Evolutionary conservation across 2,329 filamentous ascomycete species (phyloP).

Genomic region (Penicillium sp.): DNA sequence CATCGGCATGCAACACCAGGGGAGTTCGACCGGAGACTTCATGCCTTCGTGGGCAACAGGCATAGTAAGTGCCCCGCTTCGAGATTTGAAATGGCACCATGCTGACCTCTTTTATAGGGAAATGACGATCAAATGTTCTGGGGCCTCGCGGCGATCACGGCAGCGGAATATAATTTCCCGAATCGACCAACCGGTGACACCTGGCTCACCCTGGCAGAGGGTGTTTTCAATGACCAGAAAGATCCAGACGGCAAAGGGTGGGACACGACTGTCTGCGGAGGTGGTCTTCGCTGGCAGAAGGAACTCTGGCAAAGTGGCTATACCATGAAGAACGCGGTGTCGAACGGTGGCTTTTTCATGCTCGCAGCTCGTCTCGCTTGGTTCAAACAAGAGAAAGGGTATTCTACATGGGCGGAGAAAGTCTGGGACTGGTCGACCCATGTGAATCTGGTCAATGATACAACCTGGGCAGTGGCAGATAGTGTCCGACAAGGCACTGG

Average conservation of each 20-base stretch:
- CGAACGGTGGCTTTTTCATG: conserved; percentile 77
- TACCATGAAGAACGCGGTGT: conserved; percentile 77
- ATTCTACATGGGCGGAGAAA: conserved; percentile 60
- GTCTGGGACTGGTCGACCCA: conserved; percentile 61
- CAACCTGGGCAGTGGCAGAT: conserved; percentile 62
- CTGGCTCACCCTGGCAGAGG: conserved; percentile 2
- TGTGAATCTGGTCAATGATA: conserved; percentile 59
- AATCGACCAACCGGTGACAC: conserved; percentile 2
- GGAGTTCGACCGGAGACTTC: neutral
- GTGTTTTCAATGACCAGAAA: conserved; percentile 1
- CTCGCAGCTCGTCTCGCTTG: conserved; percentile 71
- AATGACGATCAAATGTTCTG: conserved; percentile 11
- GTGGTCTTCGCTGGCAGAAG: conserved; percentile 5
- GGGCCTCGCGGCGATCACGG: conserved; percentile 3
- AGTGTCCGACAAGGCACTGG: conserved; percentile 49
- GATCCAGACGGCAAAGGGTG: neutral
- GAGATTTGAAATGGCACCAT: conserved; percentile 50
- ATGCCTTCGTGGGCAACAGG: neutral
- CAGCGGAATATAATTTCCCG: conserved; percentile 3
- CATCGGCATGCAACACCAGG: conserved; percentile 32
- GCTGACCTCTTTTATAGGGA: neutral
- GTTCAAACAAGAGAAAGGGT: conserved; percentile 62
- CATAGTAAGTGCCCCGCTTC: neutral
- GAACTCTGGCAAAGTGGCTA: conserved; percentile 58
- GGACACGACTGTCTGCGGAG: conserved; percentile 2